These are phyloP conservation scores for Lasiodiplodia gonubiensis DNA, from an alignment of 2,329 filamentous ascomycete species.

Conservation along the genomic window DNA sequence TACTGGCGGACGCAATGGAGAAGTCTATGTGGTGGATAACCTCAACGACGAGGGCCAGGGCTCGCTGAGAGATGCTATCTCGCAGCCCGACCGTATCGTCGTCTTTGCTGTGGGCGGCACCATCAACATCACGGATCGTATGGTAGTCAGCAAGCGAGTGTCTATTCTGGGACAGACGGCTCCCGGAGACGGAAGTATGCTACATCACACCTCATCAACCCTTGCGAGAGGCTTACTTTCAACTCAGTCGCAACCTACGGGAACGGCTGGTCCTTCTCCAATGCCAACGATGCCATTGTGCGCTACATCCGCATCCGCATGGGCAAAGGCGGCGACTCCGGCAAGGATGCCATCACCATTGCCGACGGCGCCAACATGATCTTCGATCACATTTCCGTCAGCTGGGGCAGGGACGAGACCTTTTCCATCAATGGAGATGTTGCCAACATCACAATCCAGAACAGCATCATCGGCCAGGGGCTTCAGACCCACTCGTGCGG, in stretches of 20 bases:
- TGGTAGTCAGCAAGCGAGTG: conserved; percentile 56
- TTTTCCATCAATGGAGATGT: conserved; percentile 58
- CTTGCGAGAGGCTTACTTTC: conserved; percentile 32
- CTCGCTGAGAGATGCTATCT: conserved; percentile 59
- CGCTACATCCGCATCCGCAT: conserved; percentile 63
- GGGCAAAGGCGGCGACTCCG: conserved; percentile 57
- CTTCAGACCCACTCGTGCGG: conserved; percentile 61
- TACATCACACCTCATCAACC: neutral
- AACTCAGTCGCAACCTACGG: conserved; percentile 57
- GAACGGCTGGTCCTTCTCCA: conserved; percentile 60
- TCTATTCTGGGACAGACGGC: conserved; percentile 60
- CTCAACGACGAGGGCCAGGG: conserved; percentile 56
- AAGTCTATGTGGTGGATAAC: conserved; percentile 57
- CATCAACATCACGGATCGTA: conserved; percentile 55
- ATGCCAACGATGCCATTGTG: conserved; percentile 59
- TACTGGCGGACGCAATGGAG: conserved; percentile 54
- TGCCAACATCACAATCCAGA: conserved; percentile 57
- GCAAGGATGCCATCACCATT: conserved; percentile 62
- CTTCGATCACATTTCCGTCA: conserved; percentile 61
- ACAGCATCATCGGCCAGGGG: conserved; percentile 61
- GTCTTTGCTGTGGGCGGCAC: conserved; percentile 59
- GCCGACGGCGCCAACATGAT: conserved; percentile 61
- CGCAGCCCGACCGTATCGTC: conserved; percentile 54
- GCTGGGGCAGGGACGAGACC: conserved; percentile 63
- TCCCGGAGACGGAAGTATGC: conserved; percentile 50